Evolutionary conservation across 2,329 filamentous ascomycete species (phyloP).

Genomic region (Curvularia verruculosa): DNA sequence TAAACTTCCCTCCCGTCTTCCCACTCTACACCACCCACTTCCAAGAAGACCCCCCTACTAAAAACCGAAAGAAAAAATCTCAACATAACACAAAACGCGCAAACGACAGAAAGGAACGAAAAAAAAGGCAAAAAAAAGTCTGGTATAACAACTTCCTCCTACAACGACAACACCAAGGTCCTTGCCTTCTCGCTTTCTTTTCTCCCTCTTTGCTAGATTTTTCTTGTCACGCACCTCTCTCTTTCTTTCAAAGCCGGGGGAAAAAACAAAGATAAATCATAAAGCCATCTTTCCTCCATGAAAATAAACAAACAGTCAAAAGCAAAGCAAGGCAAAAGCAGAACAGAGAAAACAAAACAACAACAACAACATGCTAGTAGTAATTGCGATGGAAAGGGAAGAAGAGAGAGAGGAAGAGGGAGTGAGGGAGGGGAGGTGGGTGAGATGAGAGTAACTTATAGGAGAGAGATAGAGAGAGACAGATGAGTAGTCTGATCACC

Average conservation of each 20-base stretch:
- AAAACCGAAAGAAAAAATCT: not conserved
- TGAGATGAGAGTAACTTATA: not conserved
- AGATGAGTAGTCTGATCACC: not conserved
- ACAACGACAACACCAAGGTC: no score
- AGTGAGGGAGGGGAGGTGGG: not conserved
- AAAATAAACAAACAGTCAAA: no score
- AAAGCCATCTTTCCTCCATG: constrained; percentile 1
- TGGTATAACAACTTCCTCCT: not conserved
- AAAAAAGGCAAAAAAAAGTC: not conserved
- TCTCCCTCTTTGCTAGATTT: not conserved
- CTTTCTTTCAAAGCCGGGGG: not conserved
- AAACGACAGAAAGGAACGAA: not conserved
- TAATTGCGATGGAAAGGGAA: not conserved
- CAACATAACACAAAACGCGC: not conserved
- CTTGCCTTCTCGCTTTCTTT: no score
- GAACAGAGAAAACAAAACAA: not conserved
- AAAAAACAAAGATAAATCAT: not conserved
- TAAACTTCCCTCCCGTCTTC: not conserved
- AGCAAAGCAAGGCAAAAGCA: not conserved
- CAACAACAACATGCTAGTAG: not conserved
- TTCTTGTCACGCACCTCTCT: not conserved
- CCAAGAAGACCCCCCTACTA: no score
- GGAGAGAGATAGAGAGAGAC: not conserved
- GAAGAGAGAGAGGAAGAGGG: not conserved
- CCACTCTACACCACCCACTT: no score